These are phyloP conservation scores for slime mould (Dictyostelium discoideum) DNA, from an alignment of 78 protist genomes.

Conservation along the genomic window DNA sequence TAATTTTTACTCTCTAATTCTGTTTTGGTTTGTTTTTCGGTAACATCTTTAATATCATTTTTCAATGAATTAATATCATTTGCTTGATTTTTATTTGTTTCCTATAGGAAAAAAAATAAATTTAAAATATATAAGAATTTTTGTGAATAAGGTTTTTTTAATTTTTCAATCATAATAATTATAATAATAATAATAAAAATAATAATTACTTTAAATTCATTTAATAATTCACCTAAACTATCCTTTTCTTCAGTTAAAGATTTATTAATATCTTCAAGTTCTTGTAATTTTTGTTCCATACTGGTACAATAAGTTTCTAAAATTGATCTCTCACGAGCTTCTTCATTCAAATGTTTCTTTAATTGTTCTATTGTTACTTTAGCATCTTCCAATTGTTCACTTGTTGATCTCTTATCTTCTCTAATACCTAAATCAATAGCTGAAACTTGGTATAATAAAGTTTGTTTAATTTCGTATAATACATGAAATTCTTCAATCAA, in stretches of 20 bases:
- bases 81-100: conserved; percentile 16
- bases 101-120: conserved; percentile 7
- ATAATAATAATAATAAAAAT: neutral
- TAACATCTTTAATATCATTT: neutral
- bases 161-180: too few species aligned
- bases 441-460: conserved; percentile 34
- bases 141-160: neutral
- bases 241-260: conserved; percentile 53
- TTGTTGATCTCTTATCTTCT: conserved; percentile 36
- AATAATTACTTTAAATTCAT: conserved; percentile 41
- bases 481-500: conserved; percentile 62
- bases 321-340: conserved; percentile 58
- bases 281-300: conserved; percentile 15
- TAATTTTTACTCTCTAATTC: conserved; percentile 4
- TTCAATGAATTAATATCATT: conserved; percentile 14
- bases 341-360: conserved; percentile 48
- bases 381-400: conserved; percentile 59
- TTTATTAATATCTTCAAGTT: conserved; percentile 18
- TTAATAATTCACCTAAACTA: conserved; percentile 24
- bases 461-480: conserved; percentile 43
- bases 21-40: neutral
- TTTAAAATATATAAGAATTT: too few species aligned
- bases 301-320: conserved; percentile 36
- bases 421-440: conserved; percentile 22
- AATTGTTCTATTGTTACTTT: conserved; percentile 30